Conservation (phyloP, 2,329 filamentous ascomycete genomes). For the Colletotrichum gloeosporioides region DNA sequence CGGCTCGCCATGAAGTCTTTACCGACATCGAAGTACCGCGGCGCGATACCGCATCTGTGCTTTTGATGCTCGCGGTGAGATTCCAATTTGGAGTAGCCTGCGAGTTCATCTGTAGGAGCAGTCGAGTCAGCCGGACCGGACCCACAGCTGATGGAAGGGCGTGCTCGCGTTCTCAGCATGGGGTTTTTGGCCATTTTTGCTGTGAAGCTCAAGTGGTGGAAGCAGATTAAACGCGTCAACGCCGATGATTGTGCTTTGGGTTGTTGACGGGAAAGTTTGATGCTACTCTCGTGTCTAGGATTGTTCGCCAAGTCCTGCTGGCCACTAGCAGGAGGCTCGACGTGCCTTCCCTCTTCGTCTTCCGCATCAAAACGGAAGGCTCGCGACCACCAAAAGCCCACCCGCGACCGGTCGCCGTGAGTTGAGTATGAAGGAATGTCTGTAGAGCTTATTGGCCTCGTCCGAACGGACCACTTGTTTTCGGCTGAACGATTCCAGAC, state of each 20-base stretch:
- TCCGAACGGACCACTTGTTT: too few relatives aligned
- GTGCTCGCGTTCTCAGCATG: not conserved
- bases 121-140: not conserved
- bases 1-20: not conserved
- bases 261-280: not conserved
- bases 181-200: not conserved
- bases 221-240: not conserved
- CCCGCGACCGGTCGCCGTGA: not conserved
- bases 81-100: not conserved
- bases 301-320: too few relatives aligned
- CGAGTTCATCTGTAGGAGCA: not conserved
- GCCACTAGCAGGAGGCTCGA: not conserved
- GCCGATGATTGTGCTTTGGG: not conserved
- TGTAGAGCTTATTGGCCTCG: not conserved
- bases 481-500: too few relatives aligned
- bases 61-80: not conserved
- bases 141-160: not conserved
- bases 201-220: not conserved
- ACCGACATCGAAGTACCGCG: not conserved
- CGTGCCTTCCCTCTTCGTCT: not conserved
- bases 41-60: not conserved
- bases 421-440: not conserved
- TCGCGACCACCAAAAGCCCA: not conserved
- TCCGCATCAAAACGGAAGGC: not conserved
- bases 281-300: rapidly evolving